phyloP scores from a whole-genome alignment of 768 basidiomycete genomes.

The Gelatoporia subvermispora region DNA sequence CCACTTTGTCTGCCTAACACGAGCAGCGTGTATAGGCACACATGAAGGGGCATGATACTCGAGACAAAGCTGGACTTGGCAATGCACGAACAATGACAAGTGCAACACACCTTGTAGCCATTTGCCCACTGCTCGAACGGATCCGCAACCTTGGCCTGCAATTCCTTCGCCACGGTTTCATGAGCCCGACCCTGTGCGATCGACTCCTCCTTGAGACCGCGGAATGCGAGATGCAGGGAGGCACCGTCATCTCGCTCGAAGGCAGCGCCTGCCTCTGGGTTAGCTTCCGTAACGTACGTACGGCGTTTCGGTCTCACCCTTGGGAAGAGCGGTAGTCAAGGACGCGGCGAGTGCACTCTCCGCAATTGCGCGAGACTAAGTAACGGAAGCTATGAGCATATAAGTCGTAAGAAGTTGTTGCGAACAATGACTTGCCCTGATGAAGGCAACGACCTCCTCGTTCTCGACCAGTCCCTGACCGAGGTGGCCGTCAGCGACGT shows the following conservation, averaged over 20 bases:
- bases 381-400: background rate
- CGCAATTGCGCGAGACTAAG: slow-evolving; percentile 66
- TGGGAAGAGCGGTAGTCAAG: slow-evolving; percentile 46
- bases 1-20: no score
- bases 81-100: background rate
- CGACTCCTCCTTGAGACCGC: slow-evolving; percentile 74
- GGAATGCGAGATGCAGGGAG: slow-evolving; percentile 73
- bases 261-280: slow-evolving; percentile 42
- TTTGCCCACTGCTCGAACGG: slow-evolving; percentile 81
- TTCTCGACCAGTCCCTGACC: slow-evolving; percentile 76
- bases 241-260: slow-evolving; percentile 83
- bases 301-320: slow-evolving; percentile 33
- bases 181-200: slow-evolving; percentile 70
- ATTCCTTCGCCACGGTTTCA: slow-evolving; percentile 64
- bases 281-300: background rate
- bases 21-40: no score
- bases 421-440: slow-evolving; percentile 54
- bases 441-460: slow-evolving; percentile 77
- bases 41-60: no score
- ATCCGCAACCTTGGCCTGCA: slow-evolving; percentile 68
- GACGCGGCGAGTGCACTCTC: slow-evolving; percentile 61
- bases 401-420: slow-evolving; percentile 1
- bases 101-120: slow-evolving; percentile 53
- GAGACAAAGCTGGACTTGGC: background rate
- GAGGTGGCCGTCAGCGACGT: slow-evolving; percentile 13